Evolutionary conservation across 257 asterid species (phyloP).

Genomic region (Solanum etuberosum): DNA sequence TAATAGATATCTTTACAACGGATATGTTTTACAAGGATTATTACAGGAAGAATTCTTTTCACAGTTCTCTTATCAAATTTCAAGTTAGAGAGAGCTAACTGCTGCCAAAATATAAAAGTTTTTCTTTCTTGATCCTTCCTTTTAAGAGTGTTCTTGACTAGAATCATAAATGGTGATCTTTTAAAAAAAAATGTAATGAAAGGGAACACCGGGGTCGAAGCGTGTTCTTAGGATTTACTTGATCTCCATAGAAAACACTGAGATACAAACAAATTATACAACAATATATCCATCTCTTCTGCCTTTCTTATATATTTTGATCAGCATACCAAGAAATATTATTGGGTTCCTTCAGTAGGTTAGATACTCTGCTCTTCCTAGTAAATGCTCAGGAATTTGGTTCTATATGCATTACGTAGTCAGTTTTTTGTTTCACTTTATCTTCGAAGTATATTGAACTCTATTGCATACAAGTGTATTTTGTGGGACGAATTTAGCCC

Average conservation of each 20-base stretch:
- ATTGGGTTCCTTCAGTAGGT: background rate
- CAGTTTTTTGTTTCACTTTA: background rate
- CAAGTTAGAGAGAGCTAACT: background rate
- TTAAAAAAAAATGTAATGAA: background rate
- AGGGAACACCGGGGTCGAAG: rapidly evolving
- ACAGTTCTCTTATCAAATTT: background rate
- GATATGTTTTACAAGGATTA: background rate
- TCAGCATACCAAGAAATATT: background rate
- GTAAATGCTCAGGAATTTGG: background rate
- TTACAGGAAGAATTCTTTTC: background rate
- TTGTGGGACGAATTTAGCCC: background rate
- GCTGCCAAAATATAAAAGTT: background rate
- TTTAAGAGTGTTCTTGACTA: background rate
- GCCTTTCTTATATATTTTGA: background rate
- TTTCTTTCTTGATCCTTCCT: background rate
- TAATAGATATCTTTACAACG: background rate
- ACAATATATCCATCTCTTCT: background rate
- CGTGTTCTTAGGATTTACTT: background rate
- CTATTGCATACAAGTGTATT: background rate
- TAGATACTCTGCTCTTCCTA: background rate
- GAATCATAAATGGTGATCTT: background rate
- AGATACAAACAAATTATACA: background rate
- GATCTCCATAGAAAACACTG: background rate
- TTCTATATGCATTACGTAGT: background rate
- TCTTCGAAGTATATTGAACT: background rate